These are phyloP conservation scores for Plasmodium coatneyi DNA, from an alignment of 169 alveolate species.

Conservation along the genomic window DNA sequence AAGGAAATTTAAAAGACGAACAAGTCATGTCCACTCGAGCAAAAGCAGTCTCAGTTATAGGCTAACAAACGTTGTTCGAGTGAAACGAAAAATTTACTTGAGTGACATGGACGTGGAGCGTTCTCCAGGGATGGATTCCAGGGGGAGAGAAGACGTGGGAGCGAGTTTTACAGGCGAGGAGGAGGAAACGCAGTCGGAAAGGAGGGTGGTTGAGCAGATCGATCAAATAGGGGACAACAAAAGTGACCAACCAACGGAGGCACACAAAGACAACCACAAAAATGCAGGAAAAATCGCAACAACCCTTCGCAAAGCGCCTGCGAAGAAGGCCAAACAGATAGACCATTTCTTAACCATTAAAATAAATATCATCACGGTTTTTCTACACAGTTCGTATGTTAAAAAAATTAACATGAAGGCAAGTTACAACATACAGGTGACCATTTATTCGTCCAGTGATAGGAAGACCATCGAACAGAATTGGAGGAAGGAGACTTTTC, in stretches of 20 bases:
- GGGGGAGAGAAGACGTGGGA: neutral
- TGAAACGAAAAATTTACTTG: constrained; percentile 20
- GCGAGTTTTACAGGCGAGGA: neutral
- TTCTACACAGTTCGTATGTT: constrained; percentile 10
- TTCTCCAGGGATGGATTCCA: constrained; percentile 1
- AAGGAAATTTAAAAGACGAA: neutral
- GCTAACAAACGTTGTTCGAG: constrained; percentile 7
- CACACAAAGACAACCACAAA: neutral
- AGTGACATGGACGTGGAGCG: neutral
- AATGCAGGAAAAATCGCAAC: neutral
- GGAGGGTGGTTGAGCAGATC: neutral
- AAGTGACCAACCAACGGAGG: neutral
- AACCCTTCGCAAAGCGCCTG: neutral
- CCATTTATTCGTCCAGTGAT: constrained; percentile 42
- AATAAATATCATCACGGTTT: constrained; percentile 43
- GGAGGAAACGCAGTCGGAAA: neutral
- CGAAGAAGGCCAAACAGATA: neutral
- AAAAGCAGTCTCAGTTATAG: constrained; percentile 35
- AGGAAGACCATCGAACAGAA: constrained; percentile 38
- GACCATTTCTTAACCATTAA: constrained; percentile 15
- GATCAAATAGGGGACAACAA: neutral
- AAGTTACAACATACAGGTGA: constrained; percentile 22
- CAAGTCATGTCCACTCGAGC: neutral
- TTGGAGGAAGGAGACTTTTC: constrained; percentile 17
- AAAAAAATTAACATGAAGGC: constrained; percentile 15